A percentile compares a stretch with the other conserved stretches of the same genome.
Conservation (phyloP, 805 yeast species). For the Ogataea methylovora region DNA sequence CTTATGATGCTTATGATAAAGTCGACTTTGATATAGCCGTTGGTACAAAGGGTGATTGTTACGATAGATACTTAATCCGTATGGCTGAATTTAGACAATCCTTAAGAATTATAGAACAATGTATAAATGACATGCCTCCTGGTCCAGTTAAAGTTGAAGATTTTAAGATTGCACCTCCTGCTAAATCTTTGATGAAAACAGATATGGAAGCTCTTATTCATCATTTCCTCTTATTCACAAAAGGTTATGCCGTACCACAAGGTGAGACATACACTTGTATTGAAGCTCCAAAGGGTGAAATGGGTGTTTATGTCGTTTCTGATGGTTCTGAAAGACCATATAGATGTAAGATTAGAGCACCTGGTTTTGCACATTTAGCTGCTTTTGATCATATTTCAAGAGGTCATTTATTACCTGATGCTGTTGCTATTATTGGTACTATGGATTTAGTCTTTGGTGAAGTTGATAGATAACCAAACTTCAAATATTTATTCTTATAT, state of each 20-base stretch:
- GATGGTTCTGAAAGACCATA: slow-evolving; percentile 90
- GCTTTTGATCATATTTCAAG: slow-evolving; percentile 84
- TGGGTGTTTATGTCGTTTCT: slow-evolving; percentile 84
- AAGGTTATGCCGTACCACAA: slow-evolving; percentile 82
- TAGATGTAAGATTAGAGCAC: slow-evolving; percentile 90
- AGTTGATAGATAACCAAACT: slow-evolving; percentile 63
- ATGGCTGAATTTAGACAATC: slow-evolving; percentile 93
- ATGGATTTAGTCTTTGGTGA: slow-evolving; percentile 95
- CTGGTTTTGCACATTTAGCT: slow-evolving; percentile 85
- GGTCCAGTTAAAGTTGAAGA: slow-evolving; percentile 91
- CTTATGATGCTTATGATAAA: slow-evolving; percentile 82
- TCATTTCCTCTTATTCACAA: slow-evolving; percentile 80
- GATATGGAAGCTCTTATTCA: slow-evolving; percentile 91
- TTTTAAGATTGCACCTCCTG: slow-evolving; percentile 77
- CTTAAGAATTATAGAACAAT: slow-evolving; percentile 80
- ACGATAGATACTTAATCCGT: slow-evolving; percentile 80
- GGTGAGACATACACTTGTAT: slow-evolving; percentile 90
- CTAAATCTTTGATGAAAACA: slow-evolving; percentile 76
- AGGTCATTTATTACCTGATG: slow-evolving; percentile 84
- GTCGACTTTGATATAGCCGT: slow-evolving; percentile 86
- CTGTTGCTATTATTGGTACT: slow-evolving; percentile 90
- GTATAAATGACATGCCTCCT: slow-evolving; percentile 86
- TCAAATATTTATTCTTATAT: neutral
- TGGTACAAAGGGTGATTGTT: slow-evolving; percentile 84
- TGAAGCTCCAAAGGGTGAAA: slow-evolving; percentile 94